A percentile compares a stretch with the other conserved stretches of the same genome.
Evolutionary conservation across 2,329 filamentous ascomycete genomes (phyloP).

Genomic region (Diaporthe velutina): DNA sequence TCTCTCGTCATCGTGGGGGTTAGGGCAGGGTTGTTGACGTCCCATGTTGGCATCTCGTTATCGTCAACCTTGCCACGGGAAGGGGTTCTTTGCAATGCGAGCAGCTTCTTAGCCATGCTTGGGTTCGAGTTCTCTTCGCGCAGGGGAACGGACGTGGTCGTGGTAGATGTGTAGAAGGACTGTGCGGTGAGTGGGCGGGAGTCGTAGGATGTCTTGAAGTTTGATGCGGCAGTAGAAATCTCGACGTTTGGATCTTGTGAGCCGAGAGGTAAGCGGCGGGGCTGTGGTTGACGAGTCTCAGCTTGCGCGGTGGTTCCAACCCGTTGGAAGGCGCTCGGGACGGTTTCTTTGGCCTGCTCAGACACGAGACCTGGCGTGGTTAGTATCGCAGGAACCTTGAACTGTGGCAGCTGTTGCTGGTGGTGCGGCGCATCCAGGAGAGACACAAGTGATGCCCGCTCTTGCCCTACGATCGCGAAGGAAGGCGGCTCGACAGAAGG

Average conservation of each 20-base stretch:
- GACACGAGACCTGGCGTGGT: conserved; percentile 54
- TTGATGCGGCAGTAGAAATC: background rate
- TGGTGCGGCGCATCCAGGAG: conserved; percentile 69
- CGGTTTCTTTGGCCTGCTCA: conserved; percentile 37
- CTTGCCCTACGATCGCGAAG: conserved; percentile 66
- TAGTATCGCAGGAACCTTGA: conserved; percentile 58
- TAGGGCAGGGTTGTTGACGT: conserved; percentile 68
- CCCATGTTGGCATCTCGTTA: conserved; percentile 57
- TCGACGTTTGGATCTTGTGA: conserved; percentile 37
- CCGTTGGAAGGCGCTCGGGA: conserved; percentile 34
- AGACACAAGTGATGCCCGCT: conserved; percentile 71
- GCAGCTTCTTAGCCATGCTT: conserved; percentile 58
- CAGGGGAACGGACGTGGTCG: conserved; percentile 65
- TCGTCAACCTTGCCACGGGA: conserved; percentile 49
- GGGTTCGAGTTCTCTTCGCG: conserved; percentile 59
- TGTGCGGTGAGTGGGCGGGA: conserved; percentile 61
- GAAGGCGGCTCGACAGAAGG: conserved; percentile 73
- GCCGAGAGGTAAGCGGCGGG: conserved; percentile 33
- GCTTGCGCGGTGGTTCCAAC: background rate
- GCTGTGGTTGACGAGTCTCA: conserved; percentile 9
- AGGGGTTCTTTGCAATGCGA: conserved; percentile 57
- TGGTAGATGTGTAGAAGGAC: conserved; percentile 62
- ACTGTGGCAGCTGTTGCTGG: conserved; percentile 51
- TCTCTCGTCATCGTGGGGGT: conserved; percentile 79
- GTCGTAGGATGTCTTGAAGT: conserved; percentile 36